phyloP scores from a whole-genome alignment of 768 basidiomycete species.

The Gymnopilus dilepis region DNA sequence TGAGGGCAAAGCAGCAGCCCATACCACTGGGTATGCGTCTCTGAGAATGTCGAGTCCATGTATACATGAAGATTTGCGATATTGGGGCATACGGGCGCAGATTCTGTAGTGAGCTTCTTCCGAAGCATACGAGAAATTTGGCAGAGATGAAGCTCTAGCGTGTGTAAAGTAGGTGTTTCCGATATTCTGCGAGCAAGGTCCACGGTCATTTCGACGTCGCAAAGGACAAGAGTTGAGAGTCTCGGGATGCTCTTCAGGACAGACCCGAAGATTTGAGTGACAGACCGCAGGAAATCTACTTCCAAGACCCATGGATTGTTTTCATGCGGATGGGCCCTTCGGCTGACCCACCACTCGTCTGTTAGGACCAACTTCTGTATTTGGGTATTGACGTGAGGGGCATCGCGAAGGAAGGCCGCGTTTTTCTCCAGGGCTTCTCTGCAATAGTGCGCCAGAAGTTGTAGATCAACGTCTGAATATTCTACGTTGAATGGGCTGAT shows the following conservation, averaged over 20 bases:
- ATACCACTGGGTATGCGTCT: constrained; percentile 30
- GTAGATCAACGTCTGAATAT: constrained; percentile 24
- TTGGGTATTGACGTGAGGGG: constrained; percentile 20
- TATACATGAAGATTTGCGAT: constrained; percentile 25
- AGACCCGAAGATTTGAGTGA: constrained; percentile 21
- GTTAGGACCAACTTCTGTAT: constrained; percentile 24
- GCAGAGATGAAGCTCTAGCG: constrained; percentile 26
- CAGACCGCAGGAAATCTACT: constrained; percentile 23
- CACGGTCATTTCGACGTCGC: constrained; percentile 21
- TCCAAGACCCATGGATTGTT: constrained; percentile 28
- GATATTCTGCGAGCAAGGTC: constrained; percentile 23
- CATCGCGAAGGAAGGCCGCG: constrained; percentile 20
- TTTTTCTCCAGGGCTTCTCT: constrained; percentile 22
- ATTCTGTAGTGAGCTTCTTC: constrained; percentile 14
- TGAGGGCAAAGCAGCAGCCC: constrained; percentile 27
- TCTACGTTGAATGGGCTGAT: constrained; percentile 26
- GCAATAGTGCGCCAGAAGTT: constrained; percentile 21
- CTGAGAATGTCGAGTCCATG: constrained; percentile 28
- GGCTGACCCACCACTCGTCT: constrained; percentile 31
- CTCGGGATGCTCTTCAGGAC: constrained; percentile 19
- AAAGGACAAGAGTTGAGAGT: constrained; percentile 25
- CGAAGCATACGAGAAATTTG: constrained; percentile 21
- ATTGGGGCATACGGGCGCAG: constrained; percentile 10
- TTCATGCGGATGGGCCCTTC: constrained; percentile 24
- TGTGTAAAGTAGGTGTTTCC: constrained; percentile 26